Evolutionary conservation across 2,329 filamentous ascomycete species (phyloP), one percentile per base, ranked within the genome.

Genomic region (Zymoseptoria passerinii): DNA sequence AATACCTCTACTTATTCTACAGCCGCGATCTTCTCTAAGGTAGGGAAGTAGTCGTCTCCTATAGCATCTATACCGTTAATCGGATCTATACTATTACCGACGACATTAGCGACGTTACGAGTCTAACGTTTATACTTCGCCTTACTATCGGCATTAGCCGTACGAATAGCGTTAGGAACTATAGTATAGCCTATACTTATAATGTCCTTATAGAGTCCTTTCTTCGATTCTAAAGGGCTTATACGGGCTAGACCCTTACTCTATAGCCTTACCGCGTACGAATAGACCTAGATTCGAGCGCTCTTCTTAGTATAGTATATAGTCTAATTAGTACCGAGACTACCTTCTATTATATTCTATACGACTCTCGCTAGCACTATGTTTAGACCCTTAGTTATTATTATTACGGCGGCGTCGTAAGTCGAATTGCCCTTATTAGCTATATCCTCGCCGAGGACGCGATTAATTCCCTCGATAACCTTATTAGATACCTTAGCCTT

Each of bases 271-370:
- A 44, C 29, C 4, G 19, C 19, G 10, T 54, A 54, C 8, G 29
- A n/a, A 44, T 20, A 48, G 8, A 54, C 28, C n/a, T 54, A 20
- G 8, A 19, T 54, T 44, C 18, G 20, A 6, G 40, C 52, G n/a
- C 40, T 54, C 35, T 54, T 54, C 52, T 54, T 20, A 9, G 35
- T 54, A 48, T 54, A 54, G 35, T 54, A 54, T 10, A 13, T 54
- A 10, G 52, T 54, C 52, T 54, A 27, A 20, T 51, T 51, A 20
- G 20, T 27, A 8, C 28, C 52, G 35, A 54, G 19, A 8, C 52
- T 18, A 13, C 20, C 18, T 28, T 35, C 28, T 54, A 44, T 54
- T 48, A 54, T 54, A 18, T 54, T 44, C 35, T 48, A 27, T 23
- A 48, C 44, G 13, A 54, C 44, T 19, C 52, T 28, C 8, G 16